Evolutionary conservation across 2,329 filamentous ascomycete species (phyloP), one percentile per base, ranked within the genome.

Genomic region (Zymoseptoria ardabiliae): DNA sequence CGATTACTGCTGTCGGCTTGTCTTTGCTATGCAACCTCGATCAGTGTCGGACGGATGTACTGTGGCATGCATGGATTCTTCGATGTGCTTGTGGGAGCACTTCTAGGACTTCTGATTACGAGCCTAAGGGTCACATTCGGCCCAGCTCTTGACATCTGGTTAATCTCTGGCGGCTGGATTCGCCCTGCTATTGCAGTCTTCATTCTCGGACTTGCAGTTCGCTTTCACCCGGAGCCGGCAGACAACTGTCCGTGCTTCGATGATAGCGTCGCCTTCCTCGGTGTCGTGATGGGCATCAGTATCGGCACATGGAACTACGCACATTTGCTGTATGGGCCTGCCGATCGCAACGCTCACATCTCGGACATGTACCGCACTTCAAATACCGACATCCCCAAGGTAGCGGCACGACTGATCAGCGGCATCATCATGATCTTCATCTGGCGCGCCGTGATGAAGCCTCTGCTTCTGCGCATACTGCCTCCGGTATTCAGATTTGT

Each of bases 61-160:
- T 99, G 94, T 71, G 94, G 94, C 62, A 99, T 99, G 94, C 94
- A 99, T 75, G 94, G 94, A 10, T 96, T 97, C 75, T 80, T 94
- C 50, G 94, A 99, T 74, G 91, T 97, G 22, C 76, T 94, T 13
- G 75, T 94, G 58, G 94, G 94, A 6, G 90, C 88, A 57, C 68
- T 85, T 13, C 81, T 97, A 58, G 94, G 94, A 30, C 87, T 86
- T 10, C 75, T 82, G 5, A 80, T 88, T 41, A 82, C 82, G 2
- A 73, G 79, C 20, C 68, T 82, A 20, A 82, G 87, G 66, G 81
- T 82, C 61, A 64, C 75, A 6, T 83, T 76, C 58, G 84, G 83
- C 20, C 74, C 80, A 22, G 72, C 77, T 2, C 82, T 95, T 60
- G 90, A 96, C 65, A 75, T 80, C 19, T 93, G 85, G 76, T 81